Base-by-base conservation (phyloP, 306 rosid genomes). In the Glycine latifolia region DNA sequence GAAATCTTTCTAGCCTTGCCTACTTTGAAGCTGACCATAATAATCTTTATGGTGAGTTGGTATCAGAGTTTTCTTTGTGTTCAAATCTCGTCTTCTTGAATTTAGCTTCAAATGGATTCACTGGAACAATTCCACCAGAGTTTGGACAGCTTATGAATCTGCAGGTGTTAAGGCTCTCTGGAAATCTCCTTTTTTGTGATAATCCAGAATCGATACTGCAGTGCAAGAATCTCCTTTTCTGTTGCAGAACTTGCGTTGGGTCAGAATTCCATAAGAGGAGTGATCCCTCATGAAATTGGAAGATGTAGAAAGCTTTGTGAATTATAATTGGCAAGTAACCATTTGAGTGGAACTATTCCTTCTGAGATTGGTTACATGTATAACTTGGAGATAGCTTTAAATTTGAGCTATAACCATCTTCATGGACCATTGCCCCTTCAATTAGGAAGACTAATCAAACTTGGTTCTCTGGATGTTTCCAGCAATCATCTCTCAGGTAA, bases 21-120 rank as follows among this genome's bases (percentile, higher is more conserved):
- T 92, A 92, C 89, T 92, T 92, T 81, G 95, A 92, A 86, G 97
- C 89, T 7, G 90, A 91, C 74, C 67, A 84, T n/a, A 92, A 91
- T 82, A 86, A 89, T 79, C 89, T 92, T 67, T 92, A 92, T 43
- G 97, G 92, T 16, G 86, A 35, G 37, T 3, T 35, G 37, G 37
- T 35, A 35, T 35, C 37, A 35, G 37, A 35, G 37, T 35, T 35
- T 35, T 35, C 95, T 4, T 48, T 39, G 43, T 92, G 95, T 83
- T 82, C 90, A n/a, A 91, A 92, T 74, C 91, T 92, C 84, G 87
- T 90, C 67, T 91, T 92, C 75, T 85, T 92, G 63, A 92, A 92
- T 81, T 84, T 92, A 55, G 95, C 97, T 79, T 88, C 90, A 5
- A 92, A 92, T 66, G 97, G 90, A 48, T 91, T 92, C 75, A 76